These are phyloP conservation scores for Laetiporus sulphureus DNA, from an alignment of 1,284 basidiomycete species.

Conservation along the genomic window DNA sequence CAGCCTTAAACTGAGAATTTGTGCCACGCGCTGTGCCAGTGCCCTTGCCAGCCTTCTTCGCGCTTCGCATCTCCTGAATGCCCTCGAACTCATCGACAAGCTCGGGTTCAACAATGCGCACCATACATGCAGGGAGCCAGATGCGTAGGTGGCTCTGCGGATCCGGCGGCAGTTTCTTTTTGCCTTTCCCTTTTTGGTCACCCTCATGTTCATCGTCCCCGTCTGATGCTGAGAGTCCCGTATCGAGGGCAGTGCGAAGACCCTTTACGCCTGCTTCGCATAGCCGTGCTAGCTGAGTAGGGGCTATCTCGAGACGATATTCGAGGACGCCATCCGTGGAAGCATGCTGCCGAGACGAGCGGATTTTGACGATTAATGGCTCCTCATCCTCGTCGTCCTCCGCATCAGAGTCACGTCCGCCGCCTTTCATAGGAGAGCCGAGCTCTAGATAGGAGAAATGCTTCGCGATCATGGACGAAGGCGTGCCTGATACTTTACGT, in stretches of 20 bases:
- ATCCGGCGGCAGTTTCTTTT: conserved; percentile 37
- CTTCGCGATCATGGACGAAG: conserved; percentile 48
- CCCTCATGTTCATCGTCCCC: conserved; percentile 26
- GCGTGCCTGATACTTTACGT: conserved; percentile 33
- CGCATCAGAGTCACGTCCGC: conserved; percentile 15
- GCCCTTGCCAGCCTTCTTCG: conserved; percentile 27
- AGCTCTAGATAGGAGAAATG: conserved; percentile 44
- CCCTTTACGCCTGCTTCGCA: conserved; percentile 61
- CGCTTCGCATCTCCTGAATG: conserved; percentile 38
- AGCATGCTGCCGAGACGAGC: conserved; percentile 42
- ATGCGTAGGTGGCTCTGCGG: conserved; percentile 50
- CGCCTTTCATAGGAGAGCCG: conserved; percentile 12
- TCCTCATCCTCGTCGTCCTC: conserved; percentile 25
- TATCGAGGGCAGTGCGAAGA: conserved; percentile 43
- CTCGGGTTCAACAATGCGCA: conserved; percentile 55
- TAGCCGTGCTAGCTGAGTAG: conserved; percentile 53
- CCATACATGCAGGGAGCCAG: conserved; percentile 75
- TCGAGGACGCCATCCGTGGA: conserved; percentile 66
- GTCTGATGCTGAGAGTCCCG: conserved; percentile 36
- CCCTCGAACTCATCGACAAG: conserved; percentile 58
- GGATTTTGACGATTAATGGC: conserved; percentile 38
- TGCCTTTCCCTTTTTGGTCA: conserved; percentile 26
- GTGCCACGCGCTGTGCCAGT: conserved; percentile 1
- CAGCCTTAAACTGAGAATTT: conserved; percentile 6
- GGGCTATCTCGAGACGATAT: conserved; percentile 68